phyloP scores from a whole-genome alignment of 129 eudicot genomes.

The Arctium lappa region DNA sequence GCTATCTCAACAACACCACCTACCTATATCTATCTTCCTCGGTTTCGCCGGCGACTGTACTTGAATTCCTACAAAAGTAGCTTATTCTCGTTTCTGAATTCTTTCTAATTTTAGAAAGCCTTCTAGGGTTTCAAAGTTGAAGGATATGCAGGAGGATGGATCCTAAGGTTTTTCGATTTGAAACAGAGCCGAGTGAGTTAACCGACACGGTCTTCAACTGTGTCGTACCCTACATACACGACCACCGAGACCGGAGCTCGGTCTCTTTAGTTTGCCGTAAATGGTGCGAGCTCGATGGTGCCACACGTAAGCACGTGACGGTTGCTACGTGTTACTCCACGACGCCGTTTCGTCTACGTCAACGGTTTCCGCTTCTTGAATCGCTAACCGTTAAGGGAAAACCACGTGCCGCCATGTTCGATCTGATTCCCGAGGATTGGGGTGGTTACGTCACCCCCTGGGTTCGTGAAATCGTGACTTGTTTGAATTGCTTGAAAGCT shows the following conservation, averaged over 20 bases:
- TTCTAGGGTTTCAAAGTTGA: slow-evolving; percentile 8
- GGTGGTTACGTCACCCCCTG: slow-evolving; percentile 33
- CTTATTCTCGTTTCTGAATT: not conserved
- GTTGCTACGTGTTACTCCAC: slow-evolving; percentile 33
- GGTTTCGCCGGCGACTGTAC: not conserved
- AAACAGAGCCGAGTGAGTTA: slow-evolving; percentile 10
- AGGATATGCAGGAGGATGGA: slow-evolving; percentile 14
- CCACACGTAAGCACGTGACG: slow-evolving; percentile 29
- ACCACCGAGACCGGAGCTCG: slow-evolving; percentile 29
- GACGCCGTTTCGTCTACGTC: slow-evolving; percentile 20
- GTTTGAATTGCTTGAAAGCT: slow-evolving; percentile 20
- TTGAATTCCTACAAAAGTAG: not conserved
- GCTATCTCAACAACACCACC: not conserved
- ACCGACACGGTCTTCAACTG: slow-evolving; percentile 36
- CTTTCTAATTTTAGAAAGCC: not conserved
- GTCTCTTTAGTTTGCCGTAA: slow-evolving; percentile 34
- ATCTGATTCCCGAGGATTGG: slow-evolving; percentile 34
- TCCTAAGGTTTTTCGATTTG: not conserved
- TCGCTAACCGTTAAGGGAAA: slow-evolving; percentile 35
- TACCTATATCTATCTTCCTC: not conserved
- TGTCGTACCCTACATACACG: slow-evolving; percentile 29
- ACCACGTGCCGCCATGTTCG: slow-evolving; percentile 41
- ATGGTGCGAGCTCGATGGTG: slow-evolving; percentile 37
- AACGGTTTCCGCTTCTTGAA: slow-evolving; percentile 30
- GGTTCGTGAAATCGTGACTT: slow-evolving; percentile 18